These are phyloP conservation scores for Eucalyptus sp. DNA, from an alignment of 345 rosid genomes.

Conservation along the genomic window DNA sequence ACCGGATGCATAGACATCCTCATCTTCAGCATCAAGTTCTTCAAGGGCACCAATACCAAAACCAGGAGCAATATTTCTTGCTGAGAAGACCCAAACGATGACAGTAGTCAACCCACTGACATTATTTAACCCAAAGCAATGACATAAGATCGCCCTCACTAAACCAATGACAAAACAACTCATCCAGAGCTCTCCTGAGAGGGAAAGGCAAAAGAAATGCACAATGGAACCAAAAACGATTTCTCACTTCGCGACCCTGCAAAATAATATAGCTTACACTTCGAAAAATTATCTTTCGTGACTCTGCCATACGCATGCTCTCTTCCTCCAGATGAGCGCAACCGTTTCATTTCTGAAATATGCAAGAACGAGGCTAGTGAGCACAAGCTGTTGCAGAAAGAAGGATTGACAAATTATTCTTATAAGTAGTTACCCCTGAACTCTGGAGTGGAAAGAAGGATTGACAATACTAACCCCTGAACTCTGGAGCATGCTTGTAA, in stretches of 20 bases:
- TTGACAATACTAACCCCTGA: constrained; percentile 46
- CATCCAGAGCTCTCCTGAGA: background rate
- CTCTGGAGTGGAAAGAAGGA: background rate
- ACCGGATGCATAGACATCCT: constrained; percentile 77
- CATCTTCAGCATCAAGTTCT: constrained; percentile 95
- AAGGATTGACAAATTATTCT: background rate
- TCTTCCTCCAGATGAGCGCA: constrained; percentile 35
- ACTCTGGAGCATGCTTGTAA: constrained; percentile 93
- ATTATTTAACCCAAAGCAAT: background rate
- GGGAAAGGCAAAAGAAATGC: background rate
- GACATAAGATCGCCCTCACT: background rate
- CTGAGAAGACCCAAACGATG: constrained; percentile 30
- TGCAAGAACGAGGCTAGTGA: background rate
- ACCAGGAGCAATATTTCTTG: constrained; percentile 86
- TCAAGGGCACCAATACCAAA: constrained; percentile 99
- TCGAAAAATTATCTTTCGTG: constrained; percentile 29
- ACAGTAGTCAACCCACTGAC: constrained; percentile 18
- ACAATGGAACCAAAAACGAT: background rate
- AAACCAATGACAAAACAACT: background rate
- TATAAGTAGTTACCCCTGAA: background rate
- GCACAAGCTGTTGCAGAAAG: background rate
- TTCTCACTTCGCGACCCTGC: background rate
- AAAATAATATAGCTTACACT: constrained; percentile 38
- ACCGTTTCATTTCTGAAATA: constrained; percentile 61
- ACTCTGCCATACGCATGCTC: constrained; percentile 34